Base-by-base conservation (phyloP, 768 basidiomycete genomes). In the Gloeophyllum trabeum region DNA sequence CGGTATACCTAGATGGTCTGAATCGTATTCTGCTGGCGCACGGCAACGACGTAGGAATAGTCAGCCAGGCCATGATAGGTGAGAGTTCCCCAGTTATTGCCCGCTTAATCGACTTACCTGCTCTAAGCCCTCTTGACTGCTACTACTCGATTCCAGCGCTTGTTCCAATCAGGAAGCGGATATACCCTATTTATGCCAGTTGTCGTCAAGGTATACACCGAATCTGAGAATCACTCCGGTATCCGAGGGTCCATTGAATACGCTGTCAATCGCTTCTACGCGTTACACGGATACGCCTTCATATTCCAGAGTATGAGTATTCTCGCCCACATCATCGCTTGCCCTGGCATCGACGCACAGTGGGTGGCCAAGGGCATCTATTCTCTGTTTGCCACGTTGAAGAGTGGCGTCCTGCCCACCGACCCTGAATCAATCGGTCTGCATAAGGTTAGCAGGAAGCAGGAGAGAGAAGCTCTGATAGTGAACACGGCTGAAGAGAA, bases 131-230 rank as follows among this genome's bases (percentile, higher is more conserved):
- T 81, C 23, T 79, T 85, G 79, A 71, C 77, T 13, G 85, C 84
- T 0, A 79, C 76, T 40, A 82, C 82, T 5, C 75, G 85, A 14
- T 89, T 87, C 52, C 69, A 75, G 23, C 74, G 85, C n/a, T 57
- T 89, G 16, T 84, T 88, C 55, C 74, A 74, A 5, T 75, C 80
- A 2, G 77, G 78, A 13, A 75, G 75, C 23, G 82, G 78, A 20
- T 89, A 84, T 54, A 71, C 71, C 3, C 65, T 88, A 21, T 85
- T 87, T 58, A 80, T 89, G 70, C 79, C 82, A 0, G 69, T 71
- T 3, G 60, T 89, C 10, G 57, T 84, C 51, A 84, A 84, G 51
- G 67, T 77, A 19, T 89, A 85, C 54, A 64, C 73, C 6, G 79
- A 85, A 51, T 65, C 73, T 2, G 70, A 76, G 24, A 51, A 55